Evolutionary conservation across 2,329 filamentous ascomycete species (phyloP).

Genomic region (Aspergillus transmontanensis): DNA sequence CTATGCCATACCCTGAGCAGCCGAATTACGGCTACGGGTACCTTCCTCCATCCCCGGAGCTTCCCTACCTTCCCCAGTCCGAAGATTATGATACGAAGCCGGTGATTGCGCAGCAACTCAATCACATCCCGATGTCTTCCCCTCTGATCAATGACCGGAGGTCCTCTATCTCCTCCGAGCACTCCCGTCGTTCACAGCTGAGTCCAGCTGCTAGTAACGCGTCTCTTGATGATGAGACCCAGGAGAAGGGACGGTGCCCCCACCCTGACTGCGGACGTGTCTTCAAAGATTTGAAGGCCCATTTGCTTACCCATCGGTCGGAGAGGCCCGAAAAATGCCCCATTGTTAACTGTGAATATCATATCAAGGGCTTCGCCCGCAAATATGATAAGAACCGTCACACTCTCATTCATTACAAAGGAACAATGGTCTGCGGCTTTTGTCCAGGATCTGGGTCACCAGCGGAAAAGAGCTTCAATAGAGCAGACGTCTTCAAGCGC

Average conservation of each 20-base stretch:
- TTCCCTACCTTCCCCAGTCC: slow-evolving; percentile 35
- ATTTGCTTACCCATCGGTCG: slow-evolving; percentile 91
- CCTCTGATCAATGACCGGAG: slow-evolving; percentile 64
- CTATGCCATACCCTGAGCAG: slow-evolving; percentile 39
- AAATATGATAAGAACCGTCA: slow-evolving; percentile 98
- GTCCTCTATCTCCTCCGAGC: slow-evolving; percentile 70
- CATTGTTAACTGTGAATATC: slow-evolving; percentile 88
- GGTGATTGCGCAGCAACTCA: slow-evolving; percentile 28
- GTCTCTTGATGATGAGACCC: slow-evolving; percentile 63
- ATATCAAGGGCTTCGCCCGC: slow-evolving; percentile 86
- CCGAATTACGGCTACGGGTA: slow-evolving; percentile 33
- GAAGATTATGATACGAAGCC: slow-evolving; percentile 33
- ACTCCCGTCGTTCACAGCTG: slow-evolving; percentile 64
- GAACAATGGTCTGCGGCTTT: slow-evolving; percentile 95
- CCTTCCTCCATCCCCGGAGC: slow-evolving; percentile 38
- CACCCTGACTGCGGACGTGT: slow-evolving; percentile 80
- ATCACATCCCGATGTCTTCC: slow-evolving; percentile 48
- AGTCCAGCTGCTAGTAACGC: slow-evolving; percentile 63
- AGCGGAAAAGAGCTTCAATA: slow-evolving; percentile 92
- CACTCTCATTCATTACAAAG: slow-evolving; percentile 93
- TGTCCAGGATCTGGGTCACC: slow-evolving; percentile 86
- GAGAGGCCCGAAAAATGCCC: slow-evolving; percentile 94
- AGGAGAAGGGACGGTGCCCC: slow-evolving; percentile 72
- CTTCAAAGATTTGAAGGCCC: slow-evolving; percentile 90
- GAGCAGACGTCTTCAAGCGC: slow-evolving; percentile 93